Percentiles rank a stretch among this genome's conserved stretches.
These are phyloP conservation scores for Leishmania gerbilli DNA, from an alignment of 208 protist genomes.

Conservation along the genomic window DNA sequence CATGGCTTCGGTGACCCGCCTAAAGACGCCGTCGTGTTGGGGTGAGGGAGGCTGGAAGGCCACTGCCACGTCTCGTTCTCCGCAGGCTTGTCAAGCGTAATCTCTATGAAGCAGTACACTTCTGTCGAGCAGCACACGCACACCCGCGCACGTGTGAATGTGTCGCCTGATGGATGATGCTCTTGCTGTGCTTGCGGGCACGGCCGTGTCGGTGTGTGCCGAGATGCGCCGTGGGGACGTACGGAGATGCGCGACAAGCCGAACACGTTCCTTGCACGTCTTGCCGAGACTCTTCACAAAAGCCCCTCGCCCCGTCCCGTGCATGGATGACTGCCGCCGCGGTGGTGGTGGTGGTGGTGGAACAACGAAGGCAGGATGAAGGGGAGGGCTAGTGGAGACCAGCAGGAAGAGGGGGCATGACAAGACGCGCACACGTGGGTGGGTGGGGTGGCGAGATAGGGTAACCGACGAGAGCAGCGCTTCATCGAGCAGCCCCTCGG, in stretches of 20 bases:
- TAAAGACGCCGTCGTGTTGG: neutral
- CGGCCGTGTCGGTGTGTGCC: neutral
- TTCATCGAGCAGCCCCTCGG: neutral
- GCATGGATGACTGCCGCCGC: neutral
- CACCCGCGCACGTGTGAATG: neutral
- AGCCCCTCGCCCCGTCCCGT: neutral
- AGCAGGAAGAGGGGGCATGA: neutral
- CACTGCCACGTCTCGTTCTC: neutral
- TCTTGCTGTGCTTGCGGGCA: neutral
- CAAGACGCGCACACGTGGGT: neutral
- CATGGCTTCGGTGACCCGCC: conserved; percentile 17
- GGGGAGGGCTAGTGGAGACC: neutral
- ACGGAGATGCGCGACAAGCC: neutral
- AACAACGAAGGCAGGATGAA: neutral
- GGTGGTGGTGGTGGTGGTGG: neutral
- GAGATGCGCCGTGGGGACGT: neutral
- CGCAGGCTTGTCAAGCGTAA: neutral
- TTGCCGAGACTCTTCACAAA: neutral
- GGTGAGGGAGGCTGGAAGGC: neutral
- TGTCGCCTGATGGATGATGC: neutral
- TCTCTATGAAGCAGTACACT: neutral
- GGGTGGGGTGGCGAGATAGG: neutral
- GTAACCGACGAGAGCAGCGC: neutral
- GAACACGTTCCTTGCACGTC: neutral
- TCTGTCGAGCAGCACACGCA: neutral